Conservation (phyloP, 2,329 filamentous ascomycete species). For the Cryphonectria nitschkei region DNA sequence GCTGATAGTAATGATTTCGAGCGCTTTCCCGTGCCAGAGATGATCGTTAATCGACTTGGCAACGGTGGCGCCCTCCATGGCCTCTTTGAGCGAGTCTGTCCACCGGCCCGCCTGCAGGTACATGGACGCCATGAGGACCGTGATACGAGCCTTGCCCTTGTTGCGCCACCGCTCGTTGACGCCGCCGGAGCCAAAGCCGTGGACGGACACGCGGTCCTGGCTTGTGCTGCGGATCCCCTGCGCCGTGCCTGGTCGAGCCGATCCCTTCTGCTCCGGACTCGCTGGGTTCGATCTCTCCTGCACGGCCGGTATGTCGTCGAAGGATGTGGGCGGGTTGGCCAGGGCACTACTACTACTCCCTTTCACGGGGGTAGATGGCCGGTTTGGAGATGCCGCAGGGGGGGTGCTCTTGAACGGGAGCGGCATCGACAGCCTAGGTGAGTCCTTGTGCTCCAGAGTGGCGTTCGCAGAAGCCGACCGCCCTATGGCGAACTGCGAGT, state of each 20-base stretch:
- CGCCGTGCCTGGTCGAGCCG: slow-evolving; percentile 41
- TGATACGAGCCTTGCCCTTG: slow-evolving; percentile 78
- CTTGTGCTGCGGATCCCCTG: slow-evolving; percentile 34
- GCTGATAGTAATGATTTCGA: slow-evolving; percentile 84
- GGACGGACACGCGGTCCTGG: slow-evolving; percentile 63
- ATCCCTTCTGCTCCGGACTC: slow-evolving; percentile 46
- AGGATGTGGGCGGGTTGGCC: slow-evolving; percentile 53
- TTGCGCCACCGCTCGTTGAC: slow-evolving; percentile 77
- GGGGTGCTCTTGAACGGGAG: slow-evolving; percentile 54
- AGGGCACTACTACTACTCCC: slow-evolving; percentile 41
- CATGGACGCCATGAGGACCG: slow-evolving; percentile 80
- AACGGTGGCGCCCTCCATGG: slow-evolving; percentile 77
- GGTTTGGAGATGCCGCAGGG: slow-evolving; percentile 46
- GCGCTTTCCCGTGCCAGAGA: slow-evolving; percentile 94
- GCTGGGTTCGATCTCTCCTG: slow-evolving; percentile 39
- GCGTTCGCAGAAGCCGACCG: slow-evolving; percentile 59
- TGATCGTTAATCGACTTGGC: slow-evolving; percentile 85
- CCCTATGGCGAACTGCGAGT: slow-evolving; percentile 58
- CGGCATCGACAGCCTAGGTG: slow-evolving; percentile 76
- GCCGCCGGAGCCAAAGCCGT: slow-evolving; percentile 73
- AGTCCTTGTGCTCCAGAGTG: slow-evolving; percentile 60
- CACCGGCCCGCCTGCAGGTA: slow-evolving; percentile 90
- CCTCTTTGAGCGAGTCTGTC: slow-evolving; percentile 83
- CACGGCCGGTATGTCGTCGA: slow-evolving; percentile 50
- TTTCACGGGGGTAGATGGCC: slow-evolving; percentile 56